Conservation (phyloP, 768 basidiomycete genomes). For the Galerina sulciceps region DNA sequence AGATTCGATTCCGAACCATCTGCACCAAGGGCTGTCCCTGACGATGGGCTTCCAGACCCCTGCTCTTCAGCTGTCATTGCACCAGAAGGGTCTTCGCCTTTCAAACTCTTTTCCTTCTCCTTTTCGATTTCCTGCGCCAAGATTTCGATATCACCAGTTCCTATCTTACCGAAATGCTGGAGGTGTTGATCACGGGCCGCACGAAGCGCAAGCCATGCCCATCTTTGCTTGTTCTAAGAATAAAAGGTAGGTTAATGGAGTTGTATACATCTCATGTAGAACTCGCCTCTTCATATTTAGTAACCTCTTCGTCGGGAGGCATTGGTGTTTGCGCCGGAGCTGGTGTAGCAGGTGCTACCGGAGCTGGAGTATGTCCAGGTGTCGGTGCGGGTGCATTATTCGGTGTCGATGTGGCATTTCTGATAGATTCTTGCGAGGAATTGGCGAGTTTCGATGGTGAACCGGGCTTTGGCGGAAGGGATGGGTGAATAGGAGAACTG, state of each 20-base stretch:
- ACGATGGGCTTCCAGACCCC: conserved; percentile 36
- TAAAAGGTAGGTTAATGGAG: background rate
- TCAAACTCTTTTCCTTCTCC: conserved; percentile 42
- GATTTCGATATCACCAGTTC: conserved; percentile 70
- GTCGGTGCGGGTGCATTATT: conserved; percentile 30
- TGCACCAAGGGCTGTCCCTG: conserved; percentile 9
- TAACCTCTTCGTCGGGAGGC: conserved; percentile 42
- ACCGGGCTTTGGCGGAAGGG: conserved; percentile 74
- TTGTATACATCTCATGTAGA: background rate
- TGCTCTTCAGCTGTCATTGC: conserved; percentile 32
- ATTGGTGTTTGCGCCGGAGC: conserved; percentile 30
- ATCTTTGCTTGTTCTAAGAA: conserved; percentile 71
- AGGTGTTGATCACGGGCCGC: conserved; percentile 74
- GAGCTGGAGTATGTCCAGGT: conserved; percentile 31
- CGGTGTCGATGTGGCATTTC: conserved; percentile 24
- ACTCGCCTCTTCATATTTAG: conserved; percentile 65
- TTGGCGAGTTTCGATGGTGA: conserved; percentile 36
- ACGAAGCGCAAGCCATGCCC: conserved; percentile 83
- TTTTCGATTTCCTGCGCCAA: conserved; percentile 56
- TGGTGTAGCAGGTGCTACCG: conserved; percentile 14
- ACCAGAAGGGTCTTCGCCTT: conserved; percentile 39
- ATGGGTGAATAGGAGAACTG: conserved; percentile 63
- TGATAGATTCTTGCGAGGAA: conserved; percentile 26
- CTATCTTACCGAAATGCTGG: conserved; percentile 82
- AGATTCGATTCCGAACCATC: conserved; percentile 20